Conservation (phyloP, 208 protist species). For the Willaertia magna region DNA sequence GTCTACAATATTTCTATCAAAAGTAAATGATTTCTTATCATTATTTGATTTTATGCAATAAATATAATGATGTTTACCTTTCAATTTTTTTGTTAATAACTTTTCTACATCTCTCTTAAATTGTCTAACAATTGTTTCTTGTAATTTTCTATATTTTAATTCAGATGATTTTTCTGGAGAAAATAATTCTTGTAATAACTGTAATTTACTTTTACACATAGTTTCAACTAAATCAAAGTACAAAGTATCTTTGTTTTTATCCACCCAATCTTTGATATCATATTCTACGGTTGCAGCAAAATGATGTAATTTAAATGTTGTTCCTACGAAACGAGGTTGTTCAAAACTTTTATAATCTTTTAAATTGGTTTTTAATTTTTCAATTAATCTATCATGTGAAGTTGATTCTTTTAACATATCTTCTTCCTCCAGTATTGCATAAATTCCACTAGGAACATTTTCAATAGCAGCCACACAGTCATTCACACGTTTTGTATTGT, state of each 20-base stretch:
- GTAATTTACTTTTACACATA: background rate
- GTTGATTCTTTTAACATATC: conserved; percentile 56
- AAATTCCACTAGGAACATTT: conserved; percentile 42
- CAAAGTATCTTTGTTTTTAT: conserved; percentile 73
- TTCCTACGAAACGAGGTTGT: background rate
- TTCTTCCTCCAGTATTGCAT: conserved; percentile 71
- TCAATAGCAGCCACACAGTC: conserved; percentile 42
- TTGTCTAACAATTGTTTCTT: conserved; percentile 18
- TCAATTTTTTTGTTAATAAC: background rate
- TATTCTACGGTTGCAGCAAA: conserved; percentile 70
- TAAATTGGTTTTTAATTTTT: conserved; percentile 30
- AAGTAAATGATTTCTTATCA: background rate
- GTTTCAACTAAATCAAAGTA: conserved; percentile 38
- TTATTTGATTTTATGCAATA: background rate
- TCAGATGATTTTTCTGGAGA: conserved; percentile 11
- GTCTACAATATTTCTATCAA: background rate
- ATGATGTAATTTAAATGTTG: conserved; percentile 48
- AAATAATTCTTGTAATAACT: conserved; percentile 17
- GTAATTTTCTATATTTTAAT: background rate
- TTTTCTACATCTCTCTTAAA: background rate
- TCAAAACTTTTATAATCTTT: conserved; percentile 52
- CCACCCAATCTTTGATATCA: conserved; percentile 64
- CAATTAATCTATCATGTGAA: conserved; percentile 50
- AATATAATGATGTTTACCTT: background rate
- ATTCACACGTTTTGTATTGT: no score